phyloP scores from a whole-genome alignment of 306 rosid species.

The Comarum palustre region DNA sequence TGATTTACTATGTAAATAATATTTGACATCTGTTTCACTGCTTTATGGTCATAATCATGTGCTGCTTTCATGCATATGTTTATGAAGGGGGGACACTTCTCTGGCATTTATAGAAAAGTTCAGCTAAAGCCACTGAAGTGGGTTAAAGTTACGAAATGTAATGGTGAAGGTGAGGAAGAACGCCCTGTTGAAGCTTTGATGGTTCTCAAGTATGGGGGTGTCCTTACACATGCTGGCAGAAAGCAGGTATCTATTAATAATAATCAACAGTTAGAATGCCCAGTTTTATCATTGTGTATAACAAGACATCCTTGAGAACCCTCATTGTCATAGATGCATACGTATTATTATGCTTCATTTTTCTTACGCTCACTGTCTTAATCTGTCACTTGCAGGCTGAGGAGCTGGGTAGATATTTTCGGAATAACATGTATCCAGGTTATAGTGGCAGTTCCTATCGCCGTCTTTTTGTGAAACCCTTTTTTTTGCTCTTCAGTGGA shows the following conservation, averaged over 20 bases:
- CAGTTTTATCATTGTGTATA: background rate
- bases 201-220: constrained; percentile 98
- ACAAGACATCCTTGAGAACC: background rate
- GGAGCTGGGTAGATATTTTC: constrained; percentile 95
- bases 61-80: constrained; percentile 25
- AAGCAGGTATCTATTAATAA: constrained; percentile 62
- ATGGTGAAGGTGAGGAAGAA: constrained; percentile 89
- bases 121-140: constrained; percentile 94
- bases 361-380: constrained; percentile 10
- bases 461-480: constrained; percentile 1
- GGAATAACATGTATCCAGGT: constrained; percentile 98
- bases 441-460: constrained; percentile 20
- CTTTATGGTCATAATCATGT: constrained; percentile 25
- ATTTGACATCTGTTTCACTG: background rate
- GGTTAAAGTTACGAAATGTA: constrained; percentile 64
- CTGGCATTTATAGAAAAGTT: constrained; percentile 95
- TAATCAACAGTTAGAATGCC: background rate
- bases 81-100: constrained; percentile 90
- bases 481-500: background rate
- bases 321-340: background rate
- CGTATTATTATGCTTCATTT: constrained; percentile 16
- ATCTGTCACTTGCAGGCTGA: constrained; percentile 62
- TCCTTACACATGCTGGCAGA: constrained; percentile 98
- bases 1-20: background rate
- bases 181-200: constrained; percentile 92